Conservation (phyloP, 2,329 filamentous ascomycete species). For the Apiospora malaysiana region DNA sequence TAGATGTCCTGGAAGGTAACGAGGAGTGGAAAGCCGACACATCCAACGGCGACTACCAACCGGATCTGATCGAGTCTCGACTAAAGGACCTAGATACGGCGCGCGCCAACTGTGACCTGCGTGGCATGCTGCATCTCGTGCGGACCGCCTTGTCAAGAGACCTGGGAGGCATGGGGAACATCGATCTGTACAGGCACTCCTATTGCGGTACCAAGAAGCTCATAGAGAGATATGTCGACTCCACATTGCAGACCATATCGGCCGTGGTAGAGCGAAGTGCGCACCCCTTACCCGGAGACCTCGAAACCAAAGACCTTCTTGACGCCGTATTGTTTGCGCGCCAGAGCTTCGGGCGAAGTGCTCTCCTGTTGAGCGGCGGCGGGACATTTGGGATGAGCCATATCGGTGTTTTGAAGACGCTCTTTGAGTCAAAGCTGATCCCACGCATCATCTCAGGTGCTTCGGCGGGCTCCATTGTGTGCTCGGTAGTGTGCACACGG, state of each 20-base stretch:
- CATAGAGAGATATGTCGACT: conserved; percentile 86
- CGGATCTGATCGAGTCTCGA: conserved; percentile 70
- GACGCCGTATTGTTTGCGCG: conserved; percentile 75
- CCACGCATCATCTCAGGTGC: conserved; percentile 88
- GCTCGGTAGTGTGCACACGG: conserved; percentile 77
- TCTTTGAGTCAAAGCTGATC: conserved; percentile 76
- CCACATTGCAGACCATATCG: conserved; percentile 75
- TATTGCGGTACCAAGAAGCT: conserved; percentile 85
- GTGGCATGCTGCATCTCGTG: conserved; percentile 79
- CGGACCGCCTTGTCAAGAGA: conserved; percentile 81
- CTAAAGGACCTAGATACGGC: conserved; percentile 77
- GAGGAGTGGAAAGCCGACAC: conserved; percentile 79
- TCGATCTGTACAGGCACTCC: conserved; percentile 81
- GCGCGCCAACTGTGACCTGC: conserved; percentile 72
- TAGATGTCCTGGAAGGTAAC: conserved; percentile 81
- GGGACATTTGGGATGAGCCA: conserved; percentile 93
- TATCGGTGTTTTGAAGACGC: conserved; percentile 82
- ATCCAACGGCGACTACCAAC: conserved; percentile 71
- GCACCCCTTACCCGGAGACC: conserved; percentile 52
- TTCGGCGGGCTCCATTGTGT: conserved; percentile 87
- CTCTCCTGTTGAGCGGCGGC: conserved; percentile 81
- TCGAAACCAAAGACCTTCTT: conserved; percentile 65
- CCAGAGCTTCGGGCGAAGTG: conserved; percentile 85
- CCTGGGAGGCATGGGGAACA: conserved; percentile 84
- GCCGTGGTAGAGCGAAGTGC: conserved; percentile 69